Evolutionary conservation across 345 rosid species (phyloP), one percentile per base, ranked within the genome.

Genomic region (Iberis pinnata): DNA sequence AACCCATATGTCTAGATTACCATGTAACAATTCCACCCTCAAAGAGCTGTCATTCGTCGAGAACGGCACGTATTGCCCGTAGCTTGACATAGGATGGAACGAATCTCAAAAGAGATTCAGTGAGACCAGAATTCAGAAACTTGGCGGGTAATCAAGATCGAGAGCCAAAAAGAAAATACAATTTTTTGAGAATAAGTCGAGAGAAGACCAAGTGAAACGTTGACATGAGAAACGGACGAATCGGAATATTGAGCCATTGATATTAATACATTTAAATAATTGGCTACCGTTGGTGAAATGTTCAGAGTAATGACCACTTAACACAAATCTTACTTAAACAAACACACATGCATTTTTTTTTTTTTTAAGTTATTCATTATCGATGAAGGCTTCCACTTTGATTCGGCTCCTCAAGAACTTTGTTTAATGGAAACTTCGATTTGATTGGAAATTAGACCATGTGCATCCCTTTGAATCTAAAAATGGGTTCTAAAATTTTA

Each of bases 1-100:
- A 58, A 89, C 83, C 86, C 81, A 82, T 60, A 89, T 79, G 54
- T 86, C 96, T 50, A 89, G 60, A 61, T 77, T 80, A 12, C 98
- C 98, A 71, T 89, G 98, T 51, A 89, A 69, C 31, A 79, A 77
- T 20, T 75, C 46, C 6, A 75, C 69, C 60, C 77, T 73, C 55
- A 80, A 49, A 39, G 90, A 82, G 32, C 71, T 80, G 25, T 64
- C 66, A 53, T 43, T 68, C 57, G 90, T 76, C 7, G 69, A 63
- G 64, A 83, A 81, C 2, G 93, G 83, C 51, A 82, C 52, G 22
- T 3, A 14, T 65, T n/a, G n/a, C n/a, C 73, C 79, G 29, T 79
- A 94, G 38, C 69, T 55, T 14, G 98, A 82, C 95, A 88, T 84
- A 0, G 0, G 57, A 56, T 41, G n/a, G n/a, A n/a, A n/a, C 63